Conservation (phyloP, 2,329 filamentous ascomycete species). For the Penicillium sp. region DNA sequence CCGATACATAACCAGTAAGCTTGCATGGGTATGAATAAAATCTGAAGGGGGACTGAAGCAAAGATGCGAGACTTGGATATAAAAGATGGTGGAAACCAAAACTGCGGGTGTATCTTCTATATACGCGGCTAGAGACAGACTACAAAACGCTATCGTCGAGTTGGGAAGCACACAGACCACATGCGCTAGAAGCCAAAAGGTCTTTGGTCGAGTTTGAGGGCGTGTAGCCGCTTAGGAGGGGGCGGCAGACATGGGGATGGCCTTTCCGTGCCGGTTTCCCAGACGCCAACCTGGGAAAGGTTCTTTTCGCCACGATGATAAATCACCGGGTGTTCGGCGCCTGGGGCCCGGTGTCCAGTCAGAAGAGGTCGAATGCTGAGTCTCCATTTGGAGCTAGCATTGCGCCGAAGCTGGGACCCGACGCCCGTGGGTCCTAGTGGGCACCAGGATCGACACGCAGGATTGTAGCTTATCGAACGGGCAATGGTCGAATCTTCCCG, state of each 20-base stretch:
- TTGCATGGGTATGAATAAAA: conserved; percentile 1
- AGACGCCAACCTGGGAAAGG: background rate
- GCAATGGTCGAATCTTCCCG: conserved; percentile 14
- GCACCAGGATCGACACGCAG: conserved; percentile 10
- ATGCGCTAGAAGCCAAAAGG: conserved; percentile 6
- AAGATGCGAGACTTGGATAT: conserved; percentile 6
- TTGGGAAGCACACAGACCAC: conserved; percentile 16
- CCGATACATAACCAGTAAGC: conserved; percentile 7
- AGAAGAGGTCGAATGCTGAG: conserved; percentile 1
- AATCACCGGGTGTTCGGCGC: conserved; percentile 15
- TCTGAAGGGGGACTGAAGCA: conserved; percentile 4
- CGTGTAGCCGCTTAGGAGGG: conserved; percentile 11
- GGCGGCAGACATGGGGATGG: background rate
- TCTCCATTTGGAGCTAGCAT: background rate
- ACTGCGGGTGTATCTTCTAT: conserved; percentile 9
- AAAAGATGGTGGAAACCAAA: conserved; percentile 6
- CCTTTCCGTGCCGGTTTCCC: conserved; percentile 8
- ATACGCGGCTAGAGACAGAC: conserved; percentile 17
- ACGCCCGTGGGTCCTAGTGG: conserved; percentile 5
- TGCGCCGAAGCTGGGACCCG: conserved; percentile 5
- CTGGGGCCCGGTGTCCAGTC: conserved; percentile 2
- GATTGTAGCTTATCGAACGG: conserved; percentile 10
- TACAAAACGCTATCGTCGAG: conserved; percentile 4
- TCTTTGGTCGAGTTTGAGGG: background rate
- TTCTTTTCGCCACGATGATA: conserved; percentile 16